Percentiles rank a stretch among this genome's conserved stretches.
These are phyloP conservation scores for Globisporangium cylindrosporum DNA, from an alignment of 352 stramenopile species.

Conservation along the genomic window DNA sequence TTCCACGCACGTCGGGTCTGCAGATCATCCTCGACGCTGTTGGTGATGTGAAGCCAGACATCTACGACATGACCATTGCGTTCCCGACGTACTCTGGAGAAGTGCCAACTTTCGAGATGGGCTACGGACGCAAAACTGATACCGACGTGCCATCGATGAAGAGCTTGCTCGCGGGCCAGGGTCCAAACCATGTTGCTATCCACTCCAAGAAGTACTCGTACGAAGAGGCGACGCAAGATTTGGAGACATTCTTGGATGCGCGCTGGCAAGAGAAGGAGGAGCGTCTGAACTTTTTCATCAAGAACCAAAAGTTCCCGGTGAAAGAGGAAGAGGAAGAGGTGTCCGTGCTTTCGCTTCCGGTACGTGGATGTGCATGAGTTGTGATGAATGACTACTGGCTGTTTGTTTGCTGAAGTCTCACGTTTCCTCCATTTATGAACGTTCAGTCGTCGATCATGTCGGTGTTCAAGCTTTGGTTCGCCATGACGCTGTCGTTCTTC, in stretches of 20 bases:
- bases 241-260: conserved; percentile 64
- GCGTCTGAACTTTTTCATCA: conserved; percentile 69
- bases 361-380: conserved; percentile 10
- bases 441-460: conserved; percentile 52
- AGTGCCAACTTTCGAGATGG: conserved; percentile 88
- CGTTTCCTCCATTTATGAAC: neutral
- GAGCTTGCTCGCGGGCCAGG: conserved; percentile 57
- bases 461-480: conserved; percentile 76
- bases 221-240: conserved; percentile 45
- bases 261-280: conserved; percentile 79
- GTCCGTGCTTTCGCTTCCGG: conserved; percentile 36
- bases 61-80: conserved; percentile 93
- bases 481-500: conserved; percentile 58
- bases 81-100: conserved; percentile 83
- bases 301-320: conserved; percentile 60
- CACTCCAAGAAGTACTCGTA: conserved; percentile 64
- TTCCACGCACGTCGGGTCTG: conserved; percentile 91
- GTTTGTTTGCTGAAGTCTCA: too few relatives aligned
- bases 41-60: conserved; percentile 79
- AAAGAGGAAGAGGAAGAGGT: conserved; percentile 24
- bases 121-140: conserved; percentile 81
- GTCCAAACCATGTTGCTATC: conserved; percentile 44
- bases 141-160: conserved; percentile 84
- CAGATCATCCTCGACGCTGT: conserved; percentile 91
- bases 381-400: neutral